A percentile compares a stretch with the other conserved stretches of the same genome.
phyloP scores from a whole-genome alignment of 2,329 filamentous ascomycete genomes.

The Colletotrichum sp. region DNA sequence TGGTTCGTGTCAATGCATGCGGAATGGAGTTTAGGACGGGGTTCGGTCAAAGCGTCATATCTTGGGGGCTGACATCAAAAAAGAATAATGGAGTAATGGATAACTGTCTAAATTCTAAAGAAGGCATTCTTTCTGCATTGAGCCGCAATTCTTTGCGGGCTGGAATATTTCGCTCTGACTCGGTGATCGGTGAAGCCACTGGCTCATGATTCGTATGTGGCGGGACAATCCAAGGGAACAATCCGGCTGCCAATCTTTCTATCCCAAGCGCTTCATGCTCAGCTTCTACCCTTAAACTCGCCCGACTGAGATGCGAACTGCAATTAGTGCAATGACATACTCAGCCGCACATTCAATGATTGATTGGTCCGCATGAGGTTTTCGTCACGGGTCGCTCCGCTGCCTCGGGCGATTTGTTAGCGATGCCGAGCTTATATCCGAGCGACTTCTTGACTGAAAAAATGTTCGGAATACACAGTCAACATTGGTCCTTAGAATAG shows the following conservation, averaged over 20 bases:
- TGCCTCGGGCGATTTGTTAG: neutral
- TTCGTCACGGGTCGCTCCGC: neutral
- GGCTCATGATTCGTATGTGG: neutral
- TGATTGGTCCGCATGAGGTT: neutral
- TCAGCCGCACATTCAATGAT: neutral
- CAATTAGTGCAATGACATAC: neutral
- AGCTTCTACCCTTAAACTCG: rapidly evolving
- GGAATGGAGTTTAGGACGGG: neutral
- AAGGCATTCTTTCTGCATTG: neutral
- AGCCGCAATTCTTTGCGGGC: neutral
- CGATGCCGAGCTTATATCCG: neutral
- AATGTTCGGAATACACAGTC: neutral
- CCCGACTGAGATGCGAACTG: rapidly evolving
- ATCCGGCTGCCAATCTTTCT: neutral
- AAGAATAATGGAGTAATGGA: neutral
- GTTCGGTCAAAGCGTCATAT: neutral
- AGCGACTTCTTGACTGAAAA: neutral
- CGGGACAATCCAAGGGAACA: neutral
- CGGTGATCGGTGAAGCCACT: neutral
- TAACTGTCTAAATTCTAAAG: neutral
- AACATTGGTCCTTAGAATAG: neutral
- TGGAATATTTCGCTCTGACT: neutral
- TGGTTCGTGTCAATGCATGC: neutral
- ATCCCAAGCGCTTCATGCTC: neutral
- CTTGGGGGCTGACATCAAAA: neutral